Conservation (phyloP, 805 yeast genomes). For the Spathaspora arborariae region DNA sequence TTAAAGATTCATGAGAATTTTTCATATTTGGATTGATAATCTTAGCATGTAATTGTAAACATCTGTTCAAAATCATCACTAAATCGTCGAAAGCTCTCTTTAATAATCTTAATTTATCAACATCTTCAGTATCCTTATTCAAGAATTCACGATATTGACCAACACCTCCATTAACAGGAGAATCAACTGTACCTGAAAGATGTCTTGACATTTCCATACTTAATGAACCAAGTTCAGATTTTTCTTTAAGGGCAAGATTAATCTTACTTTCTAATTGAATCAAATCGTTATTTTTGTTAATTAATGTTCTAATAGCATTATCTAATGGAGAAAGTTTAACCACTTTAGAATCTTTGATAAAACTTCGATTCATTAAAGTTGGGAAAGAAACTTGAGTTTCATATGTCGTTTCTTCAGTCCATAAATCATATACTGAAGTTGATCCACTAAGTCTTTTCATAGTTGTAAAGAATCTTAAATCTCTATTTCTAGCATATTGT, state of each 20-base stretch:
- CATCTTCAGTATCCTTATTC: constrained; percentile 29
- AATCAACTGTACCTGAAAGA: constrained; percentile 80
- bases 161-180: constrained; percentile 92
- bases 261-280: constrained; percentile 62
- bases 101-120: constrained; percentile 31
- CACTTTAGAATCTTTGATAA: constrained; percentile 47
- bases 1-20: constrained; percentile 64
- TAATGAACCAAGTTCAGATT: constrained; percentile 42
- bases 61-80: constrained; percentile 58
- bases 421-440: constrained; percentile 65
- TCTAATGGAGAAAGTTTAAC: constrained; percentile 76
- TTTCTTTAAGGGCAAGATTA: constrained; percentile 48
- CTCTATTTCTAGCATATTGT: constrained; percentile 71
- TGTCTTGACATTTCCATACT: constrained; percentile 67
- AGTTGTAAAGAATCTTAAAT: constrained; percentile 65
- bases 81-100: constrained; percentile 62
- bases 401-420: constrained; percentile 86
- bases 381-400: constrained; percentile 79
- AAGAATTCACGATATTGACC: constrained; percentile 76
- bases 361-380: constrained; percentile 81
- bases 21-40: constrained; percentile 54
- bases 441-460: constrained; percentile 73
- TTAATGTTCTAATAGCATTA: constrained; percentile 69
- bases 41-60: constrained; percentile 66
- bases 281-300: constrained; percentile 68